Percentiles rank a stretch among this genome's conserved stretches.
Conservation (phyloP, 352 stramenopile species). For the Phytophthora syringae region DNA sequence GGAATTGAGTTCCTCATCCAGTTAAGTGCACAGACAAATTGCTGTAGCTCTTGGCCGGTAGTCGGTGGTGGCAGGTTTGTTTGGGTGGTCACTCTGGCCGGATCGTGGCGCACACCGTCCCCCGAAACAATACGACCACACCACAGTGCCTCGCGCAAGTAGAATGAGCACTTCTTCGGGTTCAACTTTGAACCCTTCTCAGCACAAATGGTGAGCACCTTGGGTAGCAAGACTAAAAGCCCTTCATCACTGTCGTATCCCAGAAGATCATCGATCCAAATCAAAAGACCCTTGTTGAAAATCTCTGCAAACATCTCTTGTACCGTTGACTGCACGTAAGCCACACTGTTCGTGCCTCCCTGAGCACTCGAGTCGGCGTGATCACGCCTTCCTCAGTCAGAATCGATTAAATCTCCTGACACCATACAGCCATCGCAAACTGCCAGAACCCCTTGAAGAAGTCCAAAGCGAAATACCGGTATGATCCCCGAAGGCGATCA, state of each 20-base stretch:
- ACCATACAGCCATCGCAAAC: slow-evolving; percentile 5
- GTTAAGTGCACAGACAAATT: slow-evolving; percentile 8
- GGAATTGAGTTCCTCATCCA: slow-evolving; percentile 5
- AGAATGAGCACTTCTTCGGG: slow-evolving; percentile 13
- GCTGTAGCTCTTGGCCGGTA: slow-evolving; percentile 6
- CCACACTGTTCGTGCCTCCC: slow-evolving; percentile 21
- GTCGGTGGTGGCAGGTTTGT: neutral
- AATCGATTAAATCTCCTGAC: slow-evolving; percentile 24
- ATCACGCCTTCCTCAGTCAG: slow-evolving; percentile 19
- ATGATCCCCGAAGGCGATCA: slow-evolving; percentile 9
- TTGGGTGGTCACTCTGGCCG: neutral
- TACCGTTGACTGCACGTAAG: slow-evolving; percentile 17
- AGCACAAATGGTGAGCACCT: slow-evolving; percentile 7
- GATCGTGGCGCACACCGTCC: slow-evolving; percentile 10
- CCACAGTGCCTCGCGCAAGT: slow-evolving; percentile 9
- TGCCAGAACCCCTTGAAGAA: slow-evolving; percentile 28
- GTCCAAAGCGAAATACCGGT: slow-evolving; percentile 14
- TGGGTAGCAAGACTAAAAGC: neutral
- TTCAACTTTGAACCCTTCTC: slow-evolving; percentile 16
- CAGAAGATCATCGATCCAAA: slow-evolving; percentile 20
- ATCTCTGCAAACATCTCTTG: slow-evolving; percentile 21
- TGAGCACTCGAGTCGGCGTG: slow-evolving; percentile 16
- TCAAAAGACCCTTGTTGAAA: slow-evolving; percentile 21
- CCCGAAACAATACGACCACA: slow-evolving; percentile 11
- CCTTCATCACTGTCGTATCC: slow-evolving; percentile 5